Evolutionary conservation across 179 eudicot species (phyloP), one percentile per base, ranked within the genome.

Genomic region (Silene vulgaris): DNA sequence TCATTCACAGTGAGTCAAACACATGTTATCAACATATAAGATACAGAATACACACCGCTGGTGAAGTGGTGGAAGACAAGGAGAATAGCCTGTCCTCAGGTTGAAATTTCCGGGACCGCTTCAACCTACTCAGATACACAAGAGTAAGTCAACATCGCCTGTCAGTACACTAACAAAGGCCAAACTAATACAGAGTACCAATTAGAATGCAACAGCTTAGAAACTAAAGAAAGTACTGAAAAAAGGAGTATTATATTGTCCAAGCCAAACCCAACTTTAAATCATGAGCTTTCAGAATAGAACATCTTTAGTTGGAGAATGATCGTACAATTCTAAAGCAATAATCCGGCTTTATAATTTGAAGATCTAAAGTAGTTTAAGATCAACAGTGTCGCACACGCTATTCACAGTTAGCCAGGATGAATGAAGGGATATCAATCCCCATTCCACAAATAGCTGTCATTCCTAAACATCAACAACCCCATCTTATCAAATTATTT

Each of bases 71-170:
- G 29, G 98, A 94, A 65, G 98, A 94, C 71, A 94, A 84, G 57
- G 98, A 94, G 69, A 94, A 94, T 37, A 91, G 88, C 82, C 98
- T 89, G 85, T 94, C 98, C 83, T 90, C 98, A 5, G 97, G 96
- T 75, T 90, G 97, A 80, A 94, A 91, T 82, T 94, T 94, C 86
- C 96, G 83, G 12, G 96, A 88, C 28, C 98, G 87, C 82, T 93
- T 93, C 80, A 91, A 88, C 84, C 98, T 93, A 85, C 82, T 86
- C 45, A 65, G 74, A 82, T 19, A 82, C 76, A 35, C 23, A 21
- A 65, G 30, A 66, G 7, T 59, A 57, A 26, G 50, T 75, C 1
- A 66, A 56, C 56, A 14, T 48, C 19, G 14, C n/a, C n/a, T 8
- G 14, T 3, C 6, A 21, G n/a, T 17, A 23, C 43, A 5, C 64